These are phyloP conservation scores for Capronia epimyces DNA, from an alignment of 2,329 filamentous ascomycete genomes.

Conservation along the genomic window DNA sequence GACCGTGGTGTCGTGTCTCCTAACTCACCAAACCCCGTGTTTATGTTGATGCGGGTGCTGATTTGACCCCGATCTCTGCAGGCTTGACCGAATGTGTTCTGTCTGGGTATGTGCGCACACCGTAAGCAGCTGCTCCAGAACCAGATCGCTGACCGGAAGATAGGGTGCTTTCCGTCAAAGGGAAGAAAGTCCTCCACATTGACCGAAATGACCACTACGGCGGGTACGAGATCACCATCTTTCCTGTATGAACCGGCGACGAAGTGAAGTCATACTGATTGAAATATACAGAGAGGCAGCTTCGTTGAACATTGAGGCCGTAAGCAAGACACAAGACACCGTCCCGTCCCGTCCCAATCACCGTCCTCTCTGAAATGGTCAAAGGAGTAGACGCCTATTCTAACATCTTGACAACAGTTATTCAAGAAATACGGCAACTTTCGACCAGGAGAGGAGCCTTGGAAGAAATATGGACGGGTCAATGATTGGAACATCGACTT, in stretches of 20 bases:
- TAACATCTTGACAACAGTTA: constrained; percentile 53
- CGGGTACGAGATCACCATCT: constrained; percentile 61
- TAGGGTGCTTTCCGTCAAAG: constrained; percentile 94
- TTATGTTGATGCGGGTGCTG: too few relatives aligned
- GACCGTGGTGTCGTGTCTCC: constrained; percentile 9
- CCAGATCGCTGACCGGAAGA: constrained; percentile 12
- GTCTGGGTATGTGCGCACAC: constrained; percentile 66
- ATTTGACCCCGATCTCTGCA: constrained; percentile 42
- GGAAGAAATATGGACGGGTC: constrained; percentile 93
- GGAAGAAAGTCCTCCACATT: constrained; percentile 98
- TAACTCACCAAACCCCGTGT: too few relatives aligned
- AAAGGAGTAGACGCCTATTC: background rate
- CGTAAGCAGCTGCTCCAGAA: background rate
- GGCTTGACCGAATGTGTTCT: constrained; percentile 98
- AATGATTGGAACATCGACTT: constrained; percentile 99
- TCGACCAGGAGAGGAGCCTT: constrained; percentile 73
- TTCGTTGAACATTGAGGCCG: constrained; percentile 92
- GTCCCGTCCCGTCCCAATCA: too few relatives aligned
- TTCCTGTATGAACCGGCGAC: constrained; percentile 22
- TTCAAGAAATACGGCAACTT: constrained; percentile 96
- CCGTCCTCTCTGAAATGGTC: too few relatives aligned
- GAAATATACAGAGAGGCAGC: constrained; percentile 68
- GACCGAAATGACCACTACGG: constrained; percentile 98
- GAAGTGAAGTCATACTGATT: constrained; percentile 19
- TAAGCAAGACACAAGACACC: constrained; percentile 41